Conservation (phyloP, 176 grass and related monocot species). For the Dendrocalamus sinicus region DNA sequence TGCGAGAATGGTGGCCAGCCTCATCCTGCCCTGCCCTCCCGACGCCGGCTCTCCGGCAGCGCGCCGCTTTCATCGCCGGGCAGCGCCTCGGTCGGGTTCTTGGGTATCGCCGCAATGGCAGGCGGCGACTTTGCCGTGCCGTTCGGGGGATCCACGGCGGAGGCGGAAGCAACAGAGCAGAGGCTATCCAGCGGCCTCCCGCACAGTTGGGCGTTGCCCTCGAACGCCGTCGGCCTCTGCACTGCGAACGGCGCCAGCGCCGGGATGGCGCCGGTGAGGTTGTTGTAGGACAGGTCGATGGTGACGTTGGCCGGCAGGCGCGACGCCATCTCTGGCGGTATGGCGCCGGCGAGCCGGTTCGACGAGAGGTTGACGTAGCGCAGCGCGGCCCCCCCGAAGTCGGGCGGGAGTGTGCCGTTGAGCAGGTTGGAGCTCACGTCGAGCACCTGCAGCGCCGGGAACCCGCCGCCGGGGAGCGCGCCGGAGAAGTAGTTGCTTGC, state of each 20-base stretch:
- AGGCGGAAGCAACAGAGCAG: constrained; percentile 61
- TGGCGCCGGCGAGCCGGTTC: constrained; percentile 68
- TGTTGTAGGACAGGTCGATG: constrained; percentile 82
- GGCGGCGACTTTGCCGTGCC: constrained; percentile 63
- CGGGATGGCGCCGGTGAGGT: constrained; percentile 80
- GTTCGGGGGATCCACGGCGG: constrained; percentile 51
- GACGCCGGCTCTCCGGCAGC: background rate
- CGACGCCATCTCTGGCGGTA: constrained; percentile 66
- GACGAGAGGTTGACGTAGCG: constrained; percentile 77
- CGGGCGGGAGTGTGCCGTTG: constrained; percentile 62
- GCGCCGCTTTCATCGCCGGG: background rate
- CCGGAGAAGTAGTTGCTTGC: constrained; percentile 81
- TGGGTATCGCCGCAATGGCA: constrained; percentile 84
- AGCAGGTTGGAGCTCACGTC: constrained; percentile 82
- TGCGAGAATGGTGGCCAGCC: constrained; percentile 56
- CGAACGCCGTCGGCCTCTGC: constrained; percentile 67
- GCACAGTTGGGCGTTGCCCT: constrained; percentile 72
- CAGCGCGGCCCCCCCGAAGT: constrained; percentile 58
- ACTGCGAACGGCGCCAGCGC: constrained; percentile 45
- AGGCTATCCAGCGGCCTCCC: constrained; percentile 62
- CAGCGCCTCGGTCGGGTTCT: constrained; percentile 44
- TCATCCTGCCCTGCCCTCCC: constrained; percentile 41
- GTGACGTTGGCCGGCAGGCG: constrained; percentile 63
- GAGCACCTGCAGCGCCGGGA: constrained; percentile 64
- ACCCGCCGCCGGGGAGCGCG: constrained; percentile 47